A percentile compares a stretch with the other conserved stretches of the same genome.
Conservation (phyloP, 768 basidiomycete species). For the Lactarius psammicola region DNA sequence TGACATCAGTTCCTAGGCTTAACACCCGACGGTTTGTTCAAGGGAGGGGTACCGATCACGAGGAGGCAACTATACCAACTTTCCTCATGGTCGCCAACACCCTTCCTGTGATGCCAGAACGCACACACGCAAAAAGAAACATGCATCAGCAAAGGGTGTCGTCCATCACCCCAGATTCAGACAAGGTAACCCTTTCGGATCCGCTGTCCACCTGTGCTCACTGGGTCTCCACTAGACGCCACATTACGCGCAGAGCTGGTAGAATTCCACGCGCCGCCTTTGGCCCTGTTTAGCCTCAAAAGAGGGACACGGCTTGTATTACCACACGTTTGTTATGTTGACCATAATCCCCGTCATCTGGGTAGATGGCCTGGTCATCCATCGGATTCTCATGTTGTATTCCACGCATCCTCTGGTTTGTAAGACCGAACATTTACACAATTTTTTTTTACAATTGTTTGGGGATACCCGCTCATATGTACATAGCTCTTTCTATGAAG, state of each 20-base stretch:
- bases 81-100: constrained; percentile 29
- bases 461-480: background rate
- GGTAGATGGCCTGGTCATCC: background rate
- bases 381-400: constrained; percentile 11
- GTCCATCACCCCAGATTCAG: constrained; percentile 21
- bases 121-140: background rate
- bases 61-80: constrained; percentile 26
- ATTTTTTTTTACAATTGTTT: constrained; percentile 6
- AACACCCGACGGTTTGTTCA: constrained; percentile 27
- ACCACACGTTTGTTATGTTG: constrained; percentile 15
- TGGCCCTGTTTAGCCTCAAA: background rate
- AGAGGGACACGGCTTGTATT: constrained; percentile 24
- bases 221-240: constrained; percentile 7
- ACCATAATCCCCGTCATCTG: background rate
- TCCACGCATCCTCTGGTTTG: background rate
- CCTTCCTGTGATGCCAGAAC: constrained; percentile 3
- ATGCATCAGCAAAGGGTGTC: constrained; percentile 16
- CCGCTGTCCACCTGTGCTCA: constrained; percentile 6
- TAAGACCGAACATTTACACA: constrained; percentile 10
- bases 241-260: constrained; percentile 20
- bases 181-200: constrained; percentile 12
- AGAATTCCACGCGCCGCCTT: background rate
- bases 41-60: constrained; percentile 27
- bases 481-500: background rate
- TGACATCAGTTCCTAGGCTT: constrained; percentile 11